These are phyloP conservation scores for Vicia faba DNA, from an alignment of 306 rosid genomes.

Conservation along the genomic window DNA sequence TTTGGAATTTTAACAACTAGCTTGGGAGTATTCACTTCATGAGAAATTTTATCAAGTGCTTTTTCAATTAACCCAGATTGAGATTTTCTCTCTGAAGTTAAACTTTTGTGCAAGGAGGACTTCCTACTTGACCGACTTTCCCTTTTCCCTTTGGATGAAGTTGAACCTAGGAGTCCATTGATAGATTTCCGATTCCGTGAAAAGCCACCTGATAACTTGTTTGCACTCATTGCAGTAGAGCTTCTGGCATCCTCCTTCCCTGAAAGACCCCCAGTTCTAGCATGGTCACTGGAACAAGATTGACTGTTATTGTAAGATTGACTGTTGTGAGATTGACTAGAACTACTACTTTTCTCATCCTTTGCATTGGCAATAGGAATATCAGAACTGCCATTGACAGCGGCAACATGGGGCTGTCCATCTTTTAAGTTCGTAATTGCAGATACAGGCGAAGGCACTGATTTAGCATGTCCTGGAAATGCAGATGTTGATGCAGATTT, in stretches of 20 bases:
- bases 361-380: conserved; percentile 62
- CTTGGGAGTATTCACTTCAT: conserved; percentile 58
- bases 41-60: conserved; percentile 46
- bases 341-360: conserved; percentile 88
- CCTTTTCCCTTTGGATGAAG: conserved; percentile 53
- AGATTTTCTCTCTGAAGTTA: conserved; percentile 36
- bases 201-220: conserved; percentile 62
- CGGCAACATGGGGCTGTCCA: conserved; percentile 41
- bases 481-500: conserved; percentile 56
- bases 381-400: conserved; percentile 55
- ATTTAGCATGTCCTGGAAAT: conserved; percentile 51
- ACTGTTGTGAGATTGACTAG: conserved; percentile 83
- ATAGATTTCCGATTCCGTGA: conserved; percentile 66
- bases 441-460: conserved; percentile 46
- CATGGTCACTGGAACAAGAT: conserved; percentile 60
- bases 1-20: conserved; percentile 73
- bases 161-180: conserved; percentile 57
- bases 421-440: conserved; percentile 46
- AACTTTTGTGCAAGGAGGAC: conserved; percentile 44
- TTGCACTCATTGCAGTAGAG: conserved; percentile 67
- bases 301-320: conserved; percentile 46
- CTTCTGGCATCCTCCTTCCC: conserved; percentile 75
- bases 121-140: conserved; percentile 59
- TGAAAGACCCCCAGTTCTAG: conserved; percentile 59
- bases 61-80: conserved; percentile 53